Evolutionary conservation across 805 yeast species (phyloP).

Genomic region (Starmerella apicola): DNA sequence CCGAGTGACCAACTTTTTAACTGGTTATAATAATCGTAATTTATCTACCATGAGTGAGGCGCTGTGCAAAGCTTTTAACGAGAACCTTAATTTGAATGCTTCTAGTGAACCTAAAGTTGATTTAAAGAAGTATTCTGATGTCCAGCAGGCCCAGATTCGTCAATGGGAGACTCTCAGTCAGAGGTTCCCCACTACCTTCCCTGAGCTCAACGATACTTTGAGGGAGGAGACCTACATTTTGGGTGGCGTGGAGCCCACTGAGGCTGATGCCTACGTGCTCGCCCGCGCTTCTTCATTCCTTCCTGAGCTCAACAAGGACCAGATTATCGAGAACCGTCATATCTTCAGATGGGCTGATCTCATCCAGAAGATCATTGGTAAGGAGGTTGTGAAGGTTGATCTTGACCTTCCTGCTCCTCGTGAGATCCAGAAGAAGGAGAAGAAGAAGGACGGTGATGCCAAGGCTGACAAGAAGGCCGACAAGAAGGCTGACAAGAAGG

Average conservation of each 20-base stretch:
- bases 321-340: slow-evolving; percentile 61
- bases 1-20: background rate
- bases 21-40: background rate
- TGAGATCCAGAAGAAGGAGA: slow-evolving; percentile 39
- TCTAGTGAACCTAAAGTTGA: slow-evolving; percentile 11
- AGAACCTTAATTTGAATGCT: slow-evolving; percentile 22
- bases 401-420: slow-evolving; percentile 55
- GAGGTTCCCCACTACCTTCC: slow-evolving; percentile 43
- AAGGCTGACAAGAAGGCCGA: slow-evolving; percentile 8
- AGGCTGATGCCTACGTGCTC: slow-evolving; percentile 61
- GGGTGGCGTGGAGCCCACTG: slow-evolving; percentile 48
- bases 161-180: slow-evolving; percentile 71
- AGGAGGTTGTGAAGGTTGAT: slow-evolving; percentile 45
- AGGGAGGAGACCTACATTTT: slow-evolving; percentile 58
- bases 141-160: slow-evolving; percentile 55
- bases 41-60: slow-evolving; percentile 12
- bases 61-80: slow-evolving; percentile 22
- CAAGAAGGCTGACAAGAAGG: slow-evolving; percentile 26
- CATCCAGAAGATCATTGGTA: slow-evolving; percentile 52
- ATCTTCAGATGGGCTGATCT: slow-evolving; percentile 86
- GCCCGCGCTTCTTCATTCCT: slow-evolving; percentile 52
- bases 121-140: slow-evolving; percentile 26
- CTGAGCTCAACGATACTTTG: slow-evolving; percentile 52
- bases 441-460: slow-evolving; percentile 23
- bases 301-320: slow-evolving; percentile 43